Base-by-base conservation (phyloP, 441 rosid species). In the Gossypium schwendimanii region DNA sequence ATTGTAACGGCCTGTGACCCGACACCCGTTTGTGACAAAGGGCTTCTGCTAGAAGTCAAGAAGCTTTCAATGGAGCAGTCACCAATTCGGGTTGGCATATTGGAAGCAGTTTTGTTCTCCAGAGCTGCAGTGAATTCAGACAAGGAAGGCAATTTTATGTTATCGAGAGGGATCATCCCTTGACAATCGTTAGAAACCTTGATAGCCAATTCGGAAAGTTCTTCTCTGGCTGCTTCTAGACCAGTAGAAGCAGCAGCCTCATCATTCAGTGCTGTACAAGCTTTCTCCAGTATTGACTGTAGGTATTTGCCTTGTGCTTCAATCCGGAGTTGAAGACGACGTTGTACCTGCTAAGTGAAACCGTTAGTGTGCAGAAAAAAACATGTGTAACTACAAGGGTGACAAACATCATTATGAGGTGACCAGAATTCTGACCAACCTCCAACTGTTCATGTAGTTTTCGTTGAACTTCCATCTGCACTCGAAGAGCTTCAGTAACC, bases 391-490 rank as follows among this genome's bases (percentile, higher is more conserved):
- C 33, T 28, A 28, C 33, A 28, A 28, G 33, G 33, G 33, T 28
- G 33, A 28, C 33, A 28, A 28, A 28, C 33, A 28, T 28, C 33
- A 28, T 28, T 4, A 28, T 4, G 33, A 28, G 33, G 33, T 4
- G 6, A 44, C 10, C 0, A 17, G 23, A 17, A 17, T 52, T 17
- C 33, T 14, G 54, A 77, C 89, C 65, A 75, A 92, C 98, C 98
- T 94, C 98, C 73, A 94, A 82, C 79, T 94, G 97, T 78, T 94
- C 97, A 50, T 92, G 97, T 63, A 90, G 86, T 83, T 92, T 87
- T 74, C 97, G 76, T 74, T 94, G 98, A 67, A 94, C 97, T 89
- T 94, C 98, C 98, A 94, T 92, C 81, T 94, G 98, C 3, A 88
- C 93, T 62, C 96, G 83, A 77, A 94, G 80, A 73, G 98, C 97